Percentiles rank a stretch among this genome's conserved stretches.
These are phyloP conservation scores for Isatis tinctoria DNA, from an alignment of 345 rosid genomes.

Conservation along the genomic window DNA sequence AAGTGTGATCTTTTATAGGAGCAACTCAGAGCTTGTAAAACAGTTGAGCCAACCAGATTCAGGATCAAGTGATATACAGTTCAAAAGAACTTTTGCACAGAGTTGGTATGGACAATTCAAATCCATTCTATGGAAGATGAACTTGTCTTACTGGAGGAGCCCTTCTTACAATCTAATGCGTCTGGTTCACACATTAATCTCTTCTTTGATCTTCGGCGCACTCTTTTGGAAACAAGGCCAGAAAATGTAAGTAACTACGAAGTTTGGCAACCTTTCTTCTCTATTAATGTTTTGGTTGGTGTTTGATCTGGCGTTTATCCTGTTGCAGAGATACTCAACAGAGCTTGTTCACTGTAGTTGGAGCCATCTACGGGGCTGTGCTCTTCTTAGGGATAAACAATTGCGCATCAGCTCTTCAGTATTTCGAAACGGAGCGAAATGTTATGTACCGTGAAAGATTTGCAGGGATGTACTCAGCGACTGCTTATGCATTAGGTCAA, in stretches of 20 bases:
- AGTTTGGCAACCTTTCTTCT: neutral
- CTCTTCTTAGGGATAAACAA: conserved; percentile 65
- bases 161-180: conserved; percentile 73
- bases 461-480: conserved; percentile 81
- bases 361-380: conserved; percentile 42
- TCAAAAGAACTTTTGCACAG: conserved; percentile 53
- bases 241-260: conserved; percentile 41
- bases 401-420: conserved; percentile 56
- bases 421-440: conserved; percentile 52
- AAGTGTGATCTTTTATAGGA: conserved; percentile 32
- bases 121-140: conserved; percentile 72
- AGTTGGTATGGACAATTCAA: conserved; percentile 64
- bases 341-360: conserved; percentile 54
- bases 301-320: neutral
- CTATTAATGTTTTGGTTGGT: no score
- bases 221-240: conserved; percentile 79
- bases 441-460: conserved; percentile 76
- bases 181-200: conserved; percentile 27
- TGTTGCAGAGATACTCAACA: conserved; percentile 58
- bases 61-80: conserved; percentile 53
- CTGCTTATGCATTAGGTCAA: conserved; percentile 71
- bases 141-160: conserved; percentile 77
- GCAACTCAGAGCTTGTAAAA: conserved; percentile 47
- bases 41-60: conserved; percentile 47
- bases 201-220: conserved; percentile 59